Evolutionary conservation across 192 early-diverging fungal species (phyloP).

Genomic region (Glomus cerebriforme): DNA sequence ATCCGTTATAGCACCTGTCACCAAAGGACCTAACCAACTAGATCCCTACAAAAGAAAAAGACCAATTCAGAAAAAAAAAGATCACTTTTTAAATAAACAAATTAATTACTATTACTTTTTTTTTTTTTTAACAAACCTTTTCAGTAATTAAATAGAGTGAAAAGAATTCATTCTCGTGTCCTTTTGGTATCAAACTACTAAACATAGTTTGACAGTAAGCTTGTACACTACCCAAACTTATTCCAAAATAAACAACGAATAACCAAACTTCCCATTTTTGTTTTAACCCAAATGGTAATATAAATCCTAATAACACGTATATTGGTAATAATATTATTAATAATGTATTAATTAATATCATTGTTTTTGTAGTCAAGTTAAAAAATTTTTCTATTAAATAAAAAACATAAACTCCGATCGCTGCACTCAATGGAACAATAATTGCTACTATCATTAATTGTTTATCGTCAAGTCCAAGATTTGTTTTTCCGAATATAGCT

Average conservation of each 20-base stretch:
- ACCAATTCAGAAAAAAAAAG: too few relatives aligned
- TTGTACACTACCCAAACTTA: slow-evolving; percentile 55
- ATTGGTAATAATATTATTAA: slow-evolving; percentile 47
- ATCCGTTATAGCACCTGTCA: slow-evolving; percentile 41
- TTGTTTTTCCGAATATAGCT: slow-evolving; percentile 57
- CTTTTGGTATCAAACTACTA: slow-evolving; percentile 61
- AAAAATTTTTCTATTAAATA: slow-evolving; percentile 48
- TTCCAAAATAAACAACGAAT: slow-evolving; percentile 40
- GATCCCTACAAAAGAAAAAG: background rate
- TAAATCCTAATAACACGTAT: slow-evolving; percentile 54
- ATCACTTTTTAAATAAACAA: background rate
- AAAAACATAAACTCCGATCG: slow-evolving; percentile 53
- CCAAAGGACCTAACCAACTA: slow-evolving; percentile 50
- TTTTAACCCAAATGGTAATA: slow-evolving; percentile 37
- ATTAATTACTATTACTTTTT: too few relatives aligned
- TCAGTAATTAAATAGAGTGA: slow-evolving; percentile 63
- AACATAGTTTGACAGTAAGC: slow-evolving; percentile 53
- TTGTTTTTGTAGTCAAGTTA: slow-evolving; percentile 44
- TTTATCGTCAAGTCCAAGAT: slow-evolving; percentile 46
- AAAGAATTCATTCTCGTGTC: slow-evolving; percentile 69
- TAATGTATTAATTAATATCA: slow-evolving; percentile 44
- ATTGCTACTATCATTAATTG: slow-evolving; percentile 52
- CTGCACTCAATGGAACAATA: slow-evolving; percentile 49
- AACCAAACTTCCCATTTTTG: slow-evolving; percentile 35
- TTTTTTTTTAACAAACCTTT: slow-evolving; percentile 50